phyloP scores from a whole-genome alignment of 2,329 filamentous ascomycete species.

The Calonectria naviculata region DNA sequence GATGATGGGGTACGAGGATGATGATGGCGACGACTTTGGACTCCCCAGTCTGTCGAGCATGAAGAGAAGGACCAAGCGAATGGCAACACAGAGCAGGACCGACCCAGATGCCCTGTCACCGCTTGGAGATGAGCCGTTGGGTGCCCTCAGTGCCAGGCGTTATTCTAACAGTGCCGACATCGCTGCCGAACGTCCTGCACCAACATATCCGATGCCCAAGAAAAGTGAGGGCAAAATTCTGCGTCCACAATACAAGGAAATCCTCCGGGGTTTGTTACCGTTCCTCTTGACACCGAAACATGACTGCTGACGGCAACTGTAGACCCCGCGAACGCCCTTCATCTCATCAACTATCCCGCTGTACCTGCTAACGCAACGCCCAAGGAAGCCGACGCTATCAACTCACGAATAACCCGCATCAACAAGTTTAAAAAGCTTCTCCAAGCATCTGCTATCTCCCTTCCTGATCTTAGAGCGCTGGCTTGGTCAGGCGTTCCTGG shows the following conservation, averaged over 20 bases:
- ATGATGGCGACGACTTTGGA: constrained; percentile 95
- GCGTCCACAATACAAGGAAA: constrained; percentile 97
- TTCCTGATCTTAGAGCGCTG: constrained; percentile 83
- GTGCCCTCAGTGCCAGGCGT: constrained; percentile 59
- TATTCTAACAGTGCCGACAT: constrained; percentile 93
- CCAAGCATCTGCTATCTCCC: constrained; percentile 88
- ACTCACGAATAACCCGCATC: constrained; percentile 89
- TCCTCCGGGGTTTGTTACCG: constrained; percentile 71
- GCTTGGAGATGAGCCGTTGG: constrained; percentile 49
- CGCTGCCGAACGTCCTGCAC: constrained; percentile 85
- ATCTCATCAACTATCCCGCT: constrained; percentile 90
- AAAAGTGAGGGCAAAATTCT: constrained; percentile 95
- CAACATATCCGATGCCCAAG: constrained; percentile 87
- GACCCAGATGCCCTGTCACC: constrained; percentile 48
- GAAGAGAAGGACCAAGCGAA: constrained; percentile 75
- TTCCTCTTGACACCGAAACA: neutral
- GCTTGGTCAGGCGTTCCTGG: constrained; percentile 96
- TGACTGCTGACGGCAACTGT: constrained; percentile 26
- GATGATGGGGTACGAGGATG: constrained; percentile 83
- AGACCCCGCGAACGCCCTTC: constrained; percentile 91
- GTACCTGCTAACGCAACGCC: constrained; percentile 78
- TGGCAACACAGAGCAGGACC: constrained; percentile 55
- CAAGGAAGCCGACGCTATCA: constrained; percentile 89
- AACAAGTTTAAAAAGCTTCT: constrained; percentile 99
- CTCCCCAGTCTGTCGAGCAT: constrained; percentile 92